Evolutionary conservation across 352 stramenopile genomes (phyloP), one percentile per base, ranked within the genome.

Genomic region (Phytophthora constricta): DNA sequence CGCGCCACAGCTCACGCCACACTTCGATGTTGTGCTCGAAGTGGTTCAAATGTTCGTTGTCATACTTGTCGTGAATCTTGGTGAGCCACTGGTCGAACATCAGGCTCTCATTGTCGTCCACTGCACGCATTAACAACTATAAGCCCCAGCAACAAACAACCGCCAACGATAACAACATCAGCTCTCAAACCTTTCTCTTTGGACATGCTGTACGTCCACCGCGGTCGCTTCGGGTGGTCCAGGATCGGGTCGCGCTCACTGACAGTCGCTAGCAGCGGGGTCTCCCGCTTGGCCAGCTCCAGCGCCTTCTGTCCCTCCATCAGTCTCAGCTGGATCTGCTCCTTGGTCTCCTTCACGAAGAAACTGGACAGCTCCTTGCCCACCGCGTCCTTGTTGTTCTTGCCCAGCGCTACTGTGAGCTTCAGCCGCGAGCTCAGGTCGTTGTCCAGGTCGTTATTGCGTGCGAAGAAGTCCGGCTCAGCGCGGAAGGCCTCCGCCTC

Each of bases 1-100:
- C 86, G 53, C 88, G 88, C 88, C 88, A 96, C n/a, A 96, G 69
- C 59, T 96, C 83, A 19, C 88, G 80, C 88, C 88, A 96, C 2
- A 94, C 86, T 58, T 96, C 84, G 22, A 96, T 52, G 56, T 96
- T 96, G 65, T 92, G 86, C 56, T 96, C 88, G 63, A 94, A 96
- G 53, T 92, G 83, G 60, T 94, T 96, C 47, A 96, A 71, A 59
- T 93, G 72, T 23, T 96, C 82, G 51, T 88, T 79, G 55, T 86
- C 65, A 62, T 92, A 96, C 62, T 94, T 93, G 63, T 89, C 69
- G 65, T 96, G 81, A 67, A 97, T 95, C 55, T 79, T 82, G n/a
- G 75, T 81, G 60, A 97, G 79, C 89, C 89, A 97, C 47, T 83
- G 70, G 59, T 95, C 83, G 62, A 97, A 96, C 80, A 92, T 93